Conservation (phyloP, 305 asterid genomes). For the Fraxinus dipetala region DNA sequence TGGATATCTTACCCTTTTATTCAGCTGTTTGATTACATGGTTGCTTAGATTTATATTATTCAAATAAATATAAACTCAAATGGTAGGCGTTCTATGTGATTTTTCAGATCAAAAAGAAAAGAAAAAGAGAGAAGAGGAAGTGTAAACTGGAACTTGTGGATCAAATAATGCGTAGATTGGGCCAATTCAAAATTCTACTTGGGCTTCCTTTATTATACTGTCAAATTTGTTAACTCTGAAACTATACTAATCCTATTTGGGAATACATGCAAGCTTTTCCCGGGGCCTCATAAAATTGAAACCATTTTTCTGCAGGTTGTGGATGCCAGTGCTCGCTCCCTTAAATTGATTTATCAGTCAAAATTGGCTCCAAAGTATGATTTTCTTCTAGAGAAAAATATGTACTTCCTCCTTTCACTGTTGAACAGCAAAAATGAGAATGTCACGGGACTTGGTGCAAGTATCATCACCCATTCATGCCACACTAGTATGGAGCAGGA, state of each 20-base stretch:
- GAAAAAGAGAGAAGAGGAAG: not conserved
- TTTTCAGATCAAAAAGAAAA: not conserved
- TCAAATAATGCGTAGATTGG: not conserved
- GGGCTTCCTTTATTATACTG: not conserved
- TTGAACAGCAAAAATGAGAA: conserved; percentile 76
- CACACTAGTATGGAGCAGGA: conserved; percentile 63
- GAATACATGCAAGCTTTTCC: not conserved
- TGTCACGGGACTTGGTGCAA: conserved; percentile 86
- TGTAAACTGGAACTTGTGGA: not conserved
- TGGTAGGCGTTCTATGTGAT: not conserved
- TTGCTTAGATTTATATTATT: not conserved
- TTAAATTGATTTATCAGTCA: conserved; percentile 88
- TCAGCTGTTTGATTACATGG: not conserved
- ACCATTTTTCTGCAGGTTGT: conserved; percentile 63
- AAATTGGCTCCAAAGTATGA: conserved; percentile 78
- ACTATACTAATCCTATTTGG: not conserved
- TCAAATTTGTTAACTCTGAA: not conserved
- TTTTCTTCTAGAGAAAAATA: conserved; percentile 60
- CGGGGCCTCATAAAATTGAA: conserved; percentile 15
- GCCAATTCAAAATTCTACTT: not conserved
- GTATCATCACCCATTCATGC: conserved; percentile 87
- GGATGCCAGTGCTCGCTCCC: conserved; percentile 92
- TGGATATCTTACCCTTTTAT: not conserved
- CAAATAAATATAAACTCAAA: not conserved
- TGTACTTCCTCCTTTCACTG: conserved; percentile 65